Base-by-base conservation (phyloP, 306 rosid genomes). In the Trichosanthes cucumerina region DNA sequence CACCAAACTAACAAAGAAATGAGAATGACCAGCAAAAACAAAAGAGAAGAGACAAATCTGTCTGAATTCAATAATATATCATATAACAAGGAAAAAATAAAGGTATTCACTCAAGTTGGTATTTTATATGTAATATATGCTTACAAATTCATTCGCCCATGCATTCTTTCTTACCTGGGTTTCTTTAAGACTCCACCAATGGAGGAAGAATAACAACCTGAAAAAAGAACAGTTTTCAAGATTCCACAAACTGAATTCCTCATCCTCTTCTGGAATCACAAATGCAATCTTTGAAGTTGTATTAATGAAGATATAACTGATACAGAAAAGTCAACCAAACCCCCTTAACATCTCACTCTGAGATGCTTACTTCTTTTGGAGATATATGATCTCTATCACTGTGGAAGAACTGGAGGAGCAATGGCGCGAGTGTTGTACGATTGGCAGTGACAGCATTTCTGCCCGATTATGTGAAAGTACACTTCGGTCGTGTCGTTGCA, bases 401-500 rank as follows among this genome's bases (percentile, higher is more conserved):
- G 75, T 43, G 99, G 97, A 81, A 92, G 91, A 88, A 90, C 96
- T 0, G 99, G 99, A 80, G 98, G 99, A 68, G 96, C 90, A 79
- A 96, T 89, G 47, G 85, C 74, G 16, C 98, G 96, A n/a, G 99
- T 92, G 81, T 96, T 96, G 59, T 91, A 96, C 31, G 99, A 96
- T 70, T 79, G 83, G 87, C 99, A 96, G 82, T 96, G 99, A 75
- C 91, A 83, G 79, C 99, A 96, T 91, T 91, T 96, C 73, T 91
- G 98, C 78, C 98, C 98, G 50, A 96, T 73, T 64, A 92, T 85
- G 90, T 96, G 96, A 83, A 90, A 96, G 88, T 77, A 87, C 36
- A 84, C 98, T 87, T 96, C 98, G 0, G 98, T 92, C 12, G 97
- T 91, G 83, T 96, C 97, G 75, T 96, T 96, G 88, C 99, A 92